Evolutionary conservation across 495 filamentous ascomycete genomes (phyloP).

Genomic region (Immersiella caudata): DNA sequence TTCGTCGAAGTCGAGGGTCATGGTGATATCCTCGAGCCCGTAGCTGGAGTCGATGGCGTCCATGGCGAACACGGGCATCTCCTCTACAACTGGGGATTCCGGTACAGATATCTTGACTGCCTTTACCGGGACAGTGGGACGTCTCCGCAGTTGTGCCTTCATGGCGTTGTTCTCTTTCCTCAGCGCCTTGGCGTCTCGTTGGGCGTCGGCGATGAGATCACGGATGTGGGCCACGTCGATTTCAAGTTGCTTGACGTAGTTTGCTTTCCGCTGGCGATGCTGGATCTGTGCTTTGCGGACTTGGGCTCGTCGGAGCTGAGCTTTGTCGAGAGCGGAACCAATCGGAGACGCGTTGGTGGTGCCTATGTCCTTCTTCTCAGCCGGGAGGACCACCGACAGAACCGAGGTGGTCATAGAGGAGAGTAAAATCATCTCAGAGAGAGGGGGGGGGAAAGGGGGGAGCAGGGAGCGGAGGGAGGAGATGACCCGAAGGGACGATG

Average conservation of each 20-base stretch:
- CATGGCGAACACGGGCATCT: background rate
- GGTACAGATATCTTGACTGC: too few species aligned
- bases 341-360: background rate
- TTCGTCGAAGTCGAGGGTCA: conserved; percentile 37
- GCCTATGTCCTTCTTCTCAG: conserved; percentile 1
- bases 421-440: background rate
- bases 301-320: conserved; percentile 49
- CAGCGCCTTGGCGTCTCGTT: conserved; percentile 36
- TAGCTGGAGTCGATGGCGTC: background rate
- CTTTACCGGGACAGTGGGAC: too few species aligned
- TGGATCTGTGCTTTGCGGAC: conserved; percentile 55
- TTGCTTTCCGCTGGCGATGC: conserved; percentile 56
- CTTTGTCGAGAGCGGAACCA: conserved; percentile 30
- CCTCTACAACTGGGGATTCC: too few species aligned
- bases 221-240: conserved; percentile 48
- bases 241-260: conserved; percentile 56
- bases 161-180: conserved; percentile 44
- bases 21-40: conserved; percentile 26
- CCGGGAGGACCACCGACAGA: background rate
- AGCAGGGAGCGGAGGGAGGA: background rate
- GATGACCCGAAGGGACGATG: background rate
- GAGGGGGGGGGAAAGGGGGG: background rate
- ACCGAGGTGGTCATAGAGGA: background rate
- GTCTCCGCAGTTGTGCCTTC: background rate
- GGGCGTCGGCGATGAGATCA: conserved; percentile 44